Base-by-base conservation (phyloP, 495 filamentous ascomycete species). In the Tuber melanosporum region DNA sequence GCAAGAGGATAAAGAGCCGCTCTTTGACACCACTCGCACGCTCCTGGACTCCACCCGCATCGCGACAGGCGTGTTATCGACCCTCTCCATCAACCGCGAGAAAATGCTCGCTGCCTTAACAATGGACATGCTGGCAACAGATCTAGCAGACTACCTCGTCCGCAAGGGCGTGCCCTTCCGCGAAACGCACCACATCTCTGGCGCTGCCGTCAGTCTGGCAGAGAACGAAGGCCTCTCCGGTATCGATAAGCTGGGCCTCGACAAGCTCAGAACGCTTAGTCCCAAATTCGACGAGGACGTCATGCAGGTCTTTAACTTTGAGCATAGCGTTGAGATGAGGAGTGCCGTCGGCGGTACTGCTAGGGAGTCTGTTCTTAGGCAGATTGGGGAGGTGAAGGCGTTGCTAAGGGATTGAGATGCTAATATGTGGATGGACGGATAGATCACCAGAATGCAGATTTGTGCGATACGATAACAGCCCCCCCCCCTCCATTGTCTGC, bases 141-240 rank as follows among this genome's bases (percentile, higher is more conserved):
- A 97, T 81, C 87, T 97, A 62, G 95, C 94, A 36, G 94, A 97
- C 83, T 97, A 96, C 84, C 88, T 97, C 6, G 95, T 97, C 57
- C 89, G 93, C 80, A 95, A 95, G 87, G 93, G 93, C 49, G 92
- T 95, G 36, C 91, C 91, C 12, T 93, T 92, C 87, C 85, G 91
- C 32, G 92, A 97, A 86, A 93, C 93, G 1, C 94, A 97, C 86
- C 94, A 97, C 85, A 94, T 97, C 84, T 92, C 91, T 5, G 95
- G 95, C 17, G 89, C 89, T 62, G 89, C 93, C 14, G 94, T 97
- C 20, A 90, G 90, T 52, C 85, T 92, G 44, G 91, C 90, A 0
- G 94, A 97, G 86, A 85, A 91, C 80, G 86, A 87, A 57, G 87
- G 87, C 42, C 86, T 89, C 6, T 88, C 91, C 12, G 81, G 81